Conservation (phyloP, 371 early-diverging fungal genomes). For the Mucor circinelloides region DNA sequence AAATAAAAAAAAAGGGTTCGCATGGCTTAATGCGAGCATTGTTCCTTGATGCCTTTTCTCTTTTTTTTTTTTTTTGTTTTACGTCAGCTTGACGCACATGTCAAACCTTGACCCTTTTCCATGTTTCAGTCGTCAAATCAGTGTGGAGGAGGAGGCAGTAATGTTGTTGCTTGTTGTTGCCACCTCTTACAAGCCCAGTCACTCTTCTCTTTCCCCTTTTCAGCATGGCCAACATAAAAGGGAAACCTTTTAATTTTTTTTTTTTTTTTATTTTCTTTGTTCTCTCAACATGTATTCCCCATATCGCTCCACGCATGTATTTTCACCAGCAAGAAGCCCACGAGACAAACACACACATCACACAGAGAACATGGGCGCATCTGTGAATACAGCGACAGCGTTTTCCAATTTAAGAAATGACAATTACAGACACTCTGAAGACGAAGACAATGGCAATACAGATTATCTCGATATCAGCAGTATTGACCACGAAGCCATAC, state of each 20-base stretch:
- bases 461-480: conserved; percentile 4
- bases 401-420: not conserved
- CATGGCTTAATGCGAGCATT: not conserved
- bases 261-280: not conserved
- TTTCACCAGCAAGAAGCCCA: not conserved
- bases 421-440: not conserved
- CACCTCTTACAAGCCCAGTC: not conserved
- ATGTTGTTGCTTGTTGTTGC: too few relatives aligned
- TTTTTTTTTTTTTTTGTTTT: too few relatives aligned
- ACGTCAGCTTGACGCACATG: not conserved
- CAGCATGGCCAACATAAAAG: not conserved
- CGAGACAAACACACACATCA: not conserved
- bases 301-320: not conserved
- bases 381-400: not conserved
- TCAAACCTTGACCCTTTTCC: not conserved
- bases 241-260: too few relatives aligned
- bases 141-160: too few relatives aligned
- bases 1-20: not conserved
- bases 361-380: not conserved
- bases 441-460: not conserved
- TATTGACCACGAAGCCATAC: conserved; percentile 17
- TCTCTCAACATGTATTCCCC: not conserved
- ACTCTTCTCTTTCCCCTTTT: not conserved
- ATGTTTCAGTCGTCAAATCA: not conserved
- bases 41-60: not conserved